Conservation (phyloP, 495 filamentous ascomycete genomes). For the Podospora bellae-mahoneyi region DNA sequence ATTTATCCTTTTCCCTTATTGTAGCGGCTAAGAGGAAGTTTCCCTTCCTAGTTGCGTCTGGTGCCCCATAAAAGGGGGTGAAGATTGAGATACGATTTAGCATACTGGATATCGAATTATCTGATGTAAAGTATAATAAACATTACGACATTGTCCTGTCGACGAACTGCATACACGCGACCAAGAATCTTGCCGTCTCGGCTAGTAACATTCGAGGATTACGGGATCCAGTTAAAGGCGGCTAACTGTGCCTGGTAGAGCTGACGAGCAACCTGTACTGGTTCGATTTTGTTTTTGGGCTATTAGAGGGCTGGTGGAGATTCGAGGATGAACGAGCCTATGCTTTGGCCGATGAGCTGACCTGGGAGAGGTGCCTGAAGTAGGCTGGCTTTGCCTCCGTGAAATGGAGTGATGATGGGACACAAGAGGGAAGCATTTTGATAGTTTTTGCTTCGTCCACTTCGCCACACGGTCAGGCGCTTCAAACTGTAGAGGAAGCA, state of each 20-base stretch:
- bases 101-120: constrained; percentile 44
- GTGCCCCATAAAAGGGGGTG: neutral
- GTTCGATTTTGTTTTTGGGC: constrained; percentile 50
- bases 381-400: constrained; percentile 46
- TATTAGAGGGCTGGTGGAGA: constrained; percentile 56
- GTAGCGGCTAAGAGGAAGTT: constrained; percentile 39
- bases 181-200: constrained; percentile 30
- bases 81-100: constrained; percentile 40
- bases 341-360: constrained; percentile 36
- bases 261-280: constrained; percentile 37
- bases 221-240: constrained; percentile 33
- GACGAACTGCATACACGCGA: constrained; percentile 50
- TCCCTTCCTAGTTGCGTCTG: constrained; percentile 29
- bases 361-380: constrained; percentile 42
- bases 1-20: constrained; percentile 52
- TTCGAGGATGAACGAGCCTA: constrained; percentile 48
- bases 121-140: constrained; percentile 45
- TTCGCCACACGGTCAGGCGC: neutral
- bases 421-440: constrained; percentile 24
- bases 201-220: constrained; percentile 31
- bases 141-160: constrained; percentile 53
- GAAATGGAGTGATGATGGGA: constrained; percentile 46
- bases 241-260: constrained; percentile 38
- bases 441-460: constrained; percentile 6
- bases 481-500: neutral